Evolutionary conservation across 345 rosid species (phyloP), one percentile per base, ranked within the genome.

Genomic region (Bruguiera parviflora): DNA sequence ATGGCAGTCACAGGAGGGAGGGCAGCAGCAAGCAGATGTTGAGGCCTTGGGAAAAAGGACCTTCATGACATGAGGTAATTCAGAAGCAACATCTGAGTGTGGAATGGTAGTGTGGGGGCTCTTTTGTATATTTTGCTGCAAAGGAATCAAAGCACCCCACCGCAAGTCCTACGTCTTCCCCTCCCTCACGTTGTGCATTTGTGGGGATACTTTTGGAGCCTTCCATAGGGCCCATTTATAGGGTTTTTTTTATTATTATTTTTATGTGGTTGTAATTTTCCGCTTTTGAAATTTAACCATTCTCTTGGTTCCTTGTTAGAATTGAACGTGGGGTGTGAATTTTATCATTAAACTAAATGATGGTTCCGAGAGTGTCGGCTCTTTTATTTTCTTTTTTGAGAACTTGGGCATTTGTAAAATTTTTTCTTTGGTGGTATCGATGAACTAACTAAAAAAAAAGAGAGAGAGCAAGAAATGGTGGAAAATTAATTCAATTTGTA

Each of bases 1-100:
- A 73, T 73, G 72, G 43, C 75, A 77, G 74, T 79, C 84, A 77
- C 82, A 79, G 64, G 81, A 58, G 63, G 63, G 70, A 49, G 15
- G 49, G 49, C 49, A 13, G 5, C 18, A 43, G 49, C 18, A 2
- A 1, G 47, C 47, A 13, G 47, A 6, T 43, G 47, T 16, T 2
- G 61, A 64, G 69, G 69, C 57, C 65, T 31, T 55, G 51, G 43
- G 21, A 27, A 61, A n/a, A 28, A 5, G 58, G 71, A 64, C 1
- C 29, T 25, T 13, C 49, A 15, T 43, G 49, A 13, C 37, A 56
- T 13, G 47, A 51, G 58, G 74, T 15, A 63, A 58, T 51, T 28
- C 59, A 72, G 77, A 65, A 64, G 76, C 73, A 61, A 71, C 63
- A 32, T 18, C 46, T 62, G 49, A 25, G 55, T 53, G 78, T 74